phyloP scores from a whole-genome alignment of 305 asterid genomes.

The Stenogyne calaminthoides region DNA sequence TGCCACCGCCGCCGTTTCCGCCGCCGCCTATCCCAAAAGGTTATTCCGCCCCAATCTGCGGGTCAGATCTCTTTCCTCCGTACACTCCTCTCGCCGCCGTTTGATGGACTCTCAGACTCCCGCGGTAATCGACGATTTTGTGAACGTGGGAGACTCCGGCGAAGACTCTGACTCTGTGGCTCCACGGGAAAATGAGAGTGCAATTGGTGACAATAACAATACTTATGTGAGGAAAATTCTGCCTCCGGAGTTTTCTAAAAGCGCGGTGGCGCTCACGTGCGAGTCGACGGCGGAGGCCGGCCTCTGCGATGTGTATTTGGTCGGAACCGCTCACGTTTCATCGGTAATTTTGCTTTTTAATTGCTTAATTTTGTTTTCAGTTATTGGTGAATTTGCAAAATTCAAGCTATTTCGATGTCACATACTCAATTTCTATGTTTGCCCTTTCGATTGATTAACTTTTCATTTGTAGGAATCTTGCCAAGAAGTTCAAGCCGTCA shows the following conservation, averaged over 20 bases:
- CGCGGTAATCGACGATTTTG: conserved; percentile 50
- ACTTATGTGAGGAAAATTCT: conserved; percentile 53
- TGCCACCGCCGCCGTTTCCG: conserved; percentile 14
- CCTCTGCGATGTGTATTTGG: conserved; percentile 76
- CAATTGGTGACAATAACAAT: conserved; percentile 1
- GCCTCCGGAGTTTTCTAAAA: conserved; percentile 69
- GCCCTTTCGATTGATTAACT: neutral
- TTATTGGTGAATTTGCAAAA: neutral
- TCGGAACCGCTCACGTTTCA: conserved; percentile 83
- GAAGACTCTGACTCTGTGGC: conserved; percentile 25
- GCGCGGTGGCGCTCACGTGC: conserved; percentile 65
- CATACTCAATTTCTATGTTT: neutral
- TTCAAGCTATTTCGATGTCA: neutral
- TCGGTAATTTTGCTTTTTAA: conserved; percentile 38
- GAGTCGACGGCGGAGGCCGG: conserved; percentile 75
- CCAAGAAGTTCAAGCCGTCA: conserved; percentile 27
- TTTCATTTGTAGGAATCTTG: conserved; percentile 30
- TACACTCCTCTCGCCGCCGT: conserved; percentile 31
- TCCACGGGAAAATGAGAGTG: conserved; percentile 32
- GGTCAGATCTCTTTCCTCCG: conserved; percentile 24
- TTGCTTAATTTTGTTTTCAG: neutral
- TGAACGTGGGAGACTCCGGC: conserved; percentile 48
- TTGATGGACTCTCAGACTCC: conserved; percentile 52
- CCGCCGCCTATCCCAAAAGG: conserved; percentile 25
- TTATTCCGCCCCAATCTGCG: conserved; percentile 23